These are phyloP conservation scores for Cordyceps pruinosa DNA, from an alignment of 2,329 filamentous ascomycete genomes.

Conservation along the genomic window DNA sequence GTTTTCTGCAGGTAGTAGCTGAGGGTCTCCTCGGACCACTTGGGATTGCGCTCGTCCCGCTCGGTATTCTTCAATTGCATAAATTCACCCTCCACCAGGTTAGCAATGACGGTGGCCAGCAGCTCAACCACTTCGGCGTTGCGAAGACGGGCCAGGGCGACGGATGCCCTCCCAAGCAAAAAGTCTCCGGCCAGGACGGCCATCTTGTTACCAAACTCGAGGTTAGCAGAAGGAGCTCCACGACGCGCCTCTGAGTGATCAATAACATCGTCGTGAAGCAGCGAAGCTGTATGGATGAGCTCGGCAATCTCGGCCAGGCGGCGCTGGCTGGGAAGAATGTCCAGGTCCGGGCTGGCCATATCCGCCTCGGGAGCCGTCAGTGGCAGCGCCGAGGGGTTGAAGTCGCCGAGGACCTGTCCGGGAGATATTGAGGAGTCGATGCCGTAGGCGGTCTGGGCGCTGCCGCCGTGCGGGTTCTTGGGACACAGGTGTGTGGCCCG, in stretches of 20 bases:
- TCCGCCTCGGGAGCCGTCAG: conserved; percentile 35
- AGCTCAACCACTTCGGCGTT: conserved; percentile 94
- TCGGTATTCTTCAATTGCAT: conserved; percentile 99
- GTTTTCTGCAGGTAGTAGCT: conserved; percentile 97
- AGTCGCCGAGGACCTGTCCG: conserved; percentile 60
- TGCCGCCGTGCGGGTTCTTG: conserved; percentile 40
- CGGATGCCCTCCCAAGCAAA: conserved; percentile 83
- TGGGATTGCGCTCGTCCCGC: conserved; percentile 73
- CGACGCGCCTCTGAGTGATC: conserved; percentile 84
- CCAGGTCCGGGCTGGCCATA: conserved; percentile 38
- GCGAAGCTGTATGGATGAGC: conserved; percentile 91
- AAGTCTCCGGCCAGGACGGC: conserved; percentile 97
- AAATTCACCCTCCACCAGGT: conserved; percentile 96
- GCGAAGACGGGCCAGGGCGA: conserved; percentile 80
- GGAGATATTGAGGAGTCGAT: conserved; percentile 52
- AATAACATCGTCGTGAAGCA: conserved; percentile 97
- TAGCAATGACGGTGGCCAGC: conserved; percentile 91
- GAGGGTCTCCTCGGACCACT: conserved; percentile 82
- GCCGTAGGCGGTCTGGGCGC: conserved; percentile 35
- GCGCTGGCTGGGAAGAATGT: conserved; percentile 87
- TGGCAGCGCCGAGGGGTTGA: conserved; percentile 59
- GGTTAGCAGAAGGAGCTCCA: conserved; percentile 79
- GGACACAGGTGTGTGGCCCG: conserved; percentile 78
- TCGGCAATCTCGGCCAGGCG: conserved; percentile 94
- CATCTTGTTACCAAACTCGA: conserved; percentile 99